Evolutionary conservation across 495 filamentous ascomycete genomes (phyloP).

Genomic region (Thermochaetoides thermophila): DNA sequence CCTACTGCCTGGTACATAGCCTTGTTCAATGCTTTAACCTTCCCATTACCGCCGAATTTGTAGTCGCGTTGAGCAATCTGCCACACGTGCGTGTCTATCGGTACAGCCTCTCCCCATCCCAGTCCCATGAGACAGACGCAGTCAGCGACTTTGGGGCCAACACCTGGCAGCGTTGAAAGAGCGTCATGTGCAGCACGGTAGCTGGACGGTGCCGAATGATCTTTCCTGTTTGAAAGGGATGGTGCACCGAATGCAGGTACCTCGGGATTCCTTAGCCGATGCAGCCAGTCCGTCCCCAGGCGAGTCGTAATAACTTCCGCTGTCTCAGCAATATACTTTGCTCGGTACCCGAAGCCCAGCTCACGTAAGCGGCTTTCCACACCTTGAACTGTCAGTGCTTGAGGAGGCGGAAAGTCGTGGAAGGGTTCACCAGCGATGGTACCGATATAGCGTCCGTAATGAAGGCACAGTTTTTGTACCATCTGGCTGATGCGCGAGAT

Average conservation of each 20-base stretch:
- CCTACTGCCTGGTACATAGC: constrained; percentile 80
- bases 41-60: constrained; percentile 62
- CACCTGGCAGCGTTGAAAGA: constrained; percentile 63
- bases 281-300: constrained; percentile 58
- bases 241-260: constrained; percentile 35
- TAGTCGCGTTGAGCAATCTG: constrained; percentile 96
- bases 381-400: constrained; percentile 47
- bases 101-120: constrained; percentile 91
- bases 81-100: constrained; percentile 97
- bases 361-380: constrained; percentile 67
- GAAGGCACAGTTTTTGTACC: constrained; percentile 79
- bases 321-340: constrained; percentile 78
- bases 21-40: constrained; percentile 75
- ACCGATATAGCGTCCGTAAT: constrained; percentile 69
- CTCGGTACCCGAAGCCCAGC: constrained; percentile 88
- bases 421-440: constrained; percentile 55
- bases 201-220: constrained; percentile 1
- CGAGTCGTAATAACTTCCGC: constrained; percentile 57
- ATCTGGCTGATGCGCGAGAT: constrained; percentile 89
- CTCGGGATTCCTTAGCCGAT: constrained; percentile 60
- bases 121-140: constrained; percentile 95
- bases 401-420: constrained; percentile 74
- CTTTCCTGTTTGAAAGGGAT: neutral
- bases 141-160: constrained; percentile 93
- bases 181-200: constrained; percentile 75